Conservation (phyloP, 176 grass and related monocot species). For the Oryza australiensis region DNA sequence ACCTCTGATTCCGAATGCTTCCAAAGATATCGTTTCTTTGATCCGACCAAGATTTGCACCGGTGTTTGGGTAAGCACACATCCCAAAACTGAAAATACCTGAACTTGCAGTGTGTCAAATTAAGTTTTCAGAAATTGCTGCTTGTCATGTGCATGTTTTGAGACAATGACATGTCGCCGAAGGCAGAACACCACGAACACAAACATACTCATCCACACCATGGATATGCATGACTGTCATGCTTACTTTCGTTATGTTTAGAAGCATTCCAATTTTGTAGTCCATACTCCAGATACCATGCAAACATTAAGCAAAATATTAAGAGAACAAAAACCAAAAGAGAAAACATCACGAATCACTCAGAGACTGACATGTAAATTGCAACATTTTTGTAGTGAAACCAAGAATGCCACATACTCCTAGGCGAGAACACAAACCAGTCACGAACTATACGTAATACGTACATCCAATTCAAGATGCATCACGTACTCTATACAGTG, state of each 20-base stretch:
- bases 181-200: neutral
- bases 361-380: neutral
- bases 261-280: neutral
- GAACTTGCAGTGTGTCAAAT: neutral
- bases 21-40: no score
- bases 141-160: neutral
- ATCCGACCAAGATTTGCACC: neutral
- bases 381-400: neutral
- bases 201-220: no score
- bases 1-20: no score
- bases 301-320: neutral
- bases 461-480: constrained; percentile 17
- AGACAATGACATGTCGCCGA: neutral
- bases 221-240: neutral
- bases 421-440: neutral
- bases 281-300: neutral
- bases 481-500: neutral
- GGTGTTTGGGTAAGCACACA: no score
- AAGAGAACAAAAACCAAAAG: neutral
- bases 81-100: neutral
- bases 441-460: neutral
- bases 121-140: neutral
- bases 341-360: neutral
- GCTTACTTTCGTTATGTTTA: neutral
- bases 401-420: constrained; percentile 27